Percentiles rank a stretch among this genome's conserved stretches.
Conservation (phyloP, 306 rosid species). For the Datisca glomerata region DNA sequence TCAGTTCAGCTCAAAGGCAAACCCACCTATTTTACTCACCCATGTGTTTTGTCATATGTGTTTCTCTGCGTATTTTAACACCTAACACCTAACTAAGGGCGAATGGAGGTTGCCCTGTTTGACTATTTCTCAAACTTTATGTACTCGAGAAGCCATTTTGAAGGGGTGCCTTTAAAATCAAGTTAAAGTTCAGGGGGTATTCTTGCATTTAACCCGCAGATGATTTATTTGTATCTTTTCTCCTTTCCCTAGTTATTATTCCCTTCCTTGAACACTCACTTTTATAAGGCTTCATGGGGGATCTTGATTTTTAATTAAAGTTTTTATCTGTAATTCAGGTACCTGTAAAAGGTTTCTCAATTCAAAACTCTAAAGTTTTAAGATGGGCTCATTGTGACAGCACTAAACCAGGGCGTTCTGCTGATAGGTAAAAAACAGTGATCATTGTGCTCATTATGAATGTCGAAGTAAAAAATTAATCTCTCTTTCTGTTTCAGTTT, state of each 20-base stretch:
- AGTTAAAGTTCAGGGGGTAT: too few relatives aligned
- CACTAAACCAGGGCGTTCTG: slow-evolving; percentile 78
- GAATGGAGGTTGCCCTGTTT: too few relatives aligned
- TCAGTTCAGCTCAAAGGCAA: too few relatives aligned
- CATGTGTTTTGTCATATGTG: too few relatives aligned
- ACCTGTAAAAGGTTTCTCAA: slow-evolving; percentile 57
- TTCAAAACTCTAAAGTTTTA: slow-evolving; percentile 49
- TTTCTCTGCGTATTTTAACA: too few relatives aligned
- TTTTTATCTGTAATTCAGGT: slow-evolving; percentile 38
- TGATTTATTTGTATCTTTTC: slow-evolving; percentile 7
- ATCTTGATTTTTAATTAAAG: background rate
- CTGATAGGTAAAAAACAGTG: slow-evolving; percentile 52
- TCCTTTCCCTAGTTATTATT: background rate
- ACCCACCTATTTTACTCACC: too few relatives aligned
- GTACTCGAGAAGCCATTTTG: too few relatives aligned
- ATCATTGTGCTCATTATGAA: too few relatives aligned
- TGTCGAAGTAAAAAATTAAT: background rate
- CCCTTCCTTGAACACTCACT: background rate
- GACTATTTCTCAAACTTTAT: too few relatives aligned
- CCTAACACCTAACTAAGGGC: too few relatives aligned
- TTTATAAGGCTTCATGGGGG: background rate
- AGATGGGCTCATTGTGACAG: slow-evolving; percentile 74
- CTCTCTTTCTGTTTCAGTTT: background rate
- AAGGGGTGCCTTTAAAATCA: too few relatives aligned
- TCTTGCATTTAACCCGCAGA: too few relatives aligned